phyloP scores from a whole-genome alignment of 495 filamentous ascomycete genomes.

The Penicillium atrosanguineum region DNA sequence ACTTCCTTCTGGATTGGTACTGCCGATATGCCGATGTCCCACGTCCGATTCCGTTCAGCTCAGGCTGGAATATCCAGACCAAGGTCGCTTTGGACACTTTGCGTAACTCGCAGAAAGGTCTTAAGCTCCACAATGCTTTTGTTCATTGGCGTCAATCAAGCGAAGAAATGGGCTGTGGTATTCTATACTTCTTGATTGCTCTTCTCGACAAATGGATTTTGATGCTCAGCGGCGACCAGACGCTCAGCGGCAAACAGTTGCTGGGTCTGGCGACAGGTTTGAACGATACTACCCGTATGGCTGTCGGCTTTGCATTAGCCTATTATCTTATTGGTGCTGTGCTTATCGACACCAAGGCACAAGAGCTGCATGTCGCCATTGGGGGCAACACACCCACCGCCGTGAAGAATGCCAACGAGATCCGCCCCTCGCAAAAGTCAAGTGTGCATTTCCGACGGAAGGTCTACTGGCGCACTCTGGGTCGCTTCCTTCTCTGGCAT shows the following conservation, averaged over 20 bases:
- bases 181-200: constrained; percentile 58
- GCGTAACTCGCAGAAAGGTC: constrained; percentile 53
- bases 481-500: constrained; percentile 53
- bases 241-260: too few species aligned
- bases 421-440: constrained; percentile 42
- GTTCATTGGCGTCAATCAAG: constrained; percentile 60
- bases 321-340: constrained; percentile 62
- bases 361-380: constrained; percentile 50
- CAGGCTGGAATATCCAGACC: constrained; percentile 59
- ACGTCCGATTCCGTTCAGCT: constrained; percentile 55
- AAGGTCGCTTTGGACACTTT: constrained; percentile 56
- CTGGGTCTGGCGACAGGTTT: too few species aligned
- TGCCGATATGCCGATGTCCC: constrained; percentile 49
- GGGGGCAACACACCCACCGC: constrained; percentile 35
- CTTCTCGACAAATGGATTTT: constrained; percentile 61
- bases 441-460: constrained; percentile 48
- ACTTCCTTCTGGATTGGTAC: constrained; percentile 60
- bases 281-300: constrained; percentile 44
- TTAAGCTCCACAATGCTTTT: constrained; percentile 60
- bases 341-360: constrained; percentile 56
- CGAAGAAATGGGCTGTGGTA: constrained; percentile 54
- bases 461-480: constrained; percentile 55
- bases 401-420: constrained; percentile 34
- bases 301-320: constrained; percentile 55
- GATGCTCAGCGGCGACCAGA: constrained; percentile 44